Conservation (phyloP, 2,329 filamentous ascomycete genomes). For the Alternaria brassicae region DNA sequence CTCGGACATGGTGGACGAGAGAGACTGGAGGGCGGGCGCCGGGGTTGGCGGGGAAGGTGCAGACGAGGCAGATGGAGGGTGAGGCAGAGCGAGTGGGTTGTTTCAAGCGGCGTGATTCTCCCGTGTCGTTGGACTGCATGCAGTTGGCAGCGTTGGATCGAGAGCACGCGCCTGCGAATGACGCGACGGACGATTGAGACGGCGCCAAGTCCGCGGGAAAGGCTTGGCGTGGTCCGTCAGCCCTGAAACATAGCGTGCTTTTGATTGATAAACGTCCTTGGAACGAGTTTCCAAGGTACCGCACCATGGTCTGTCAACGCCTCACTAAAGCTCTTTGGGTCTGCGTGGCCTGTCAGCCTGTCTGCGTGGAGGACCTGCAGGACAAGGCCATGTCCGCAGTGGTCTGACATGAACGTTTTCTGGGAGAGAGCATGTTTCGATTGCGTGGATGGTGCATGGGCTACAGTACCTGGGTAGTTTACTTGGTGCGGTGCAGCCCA, state of each 20-base stretch:
- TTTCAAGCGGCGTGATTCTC: constrained; percentile 34
- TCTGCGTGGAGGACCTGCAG: constrained; percentile 8
- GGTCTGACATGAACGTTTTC: constrained; percentile 12
- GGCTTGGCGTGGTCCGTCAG: constrained; percentile 12
- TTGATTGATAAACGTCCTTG: constrained; percentile 29
- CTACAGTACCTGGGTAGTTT: background rate
- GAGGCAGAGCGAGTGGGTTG: constrained; percentile 33
- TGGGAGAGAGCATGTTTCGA: constrained; percentile 20
- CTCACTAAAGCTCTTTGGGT: constrained; percentile 13
- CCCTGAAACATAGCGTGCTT: constrained; percentile 39
- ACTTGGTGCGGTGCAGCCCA: background rate
- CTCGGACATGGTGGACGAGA: constrained; percentile 22
- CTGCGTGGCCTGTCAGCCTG: constrained; percentile 8
- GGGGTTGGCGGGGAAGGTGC: constrained; percentile 30
- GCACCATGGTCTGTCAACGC: constrained; percentile 16
- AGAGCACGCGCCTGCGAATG: constrained; percentile 19
- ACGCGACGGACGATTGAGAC: constrained; percentile 24
- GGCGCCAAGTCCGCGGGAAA: constrained; percentile 20
- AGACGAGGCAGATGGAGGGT: constrained; percentile 28
- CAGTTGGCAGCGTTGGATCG: background rate
- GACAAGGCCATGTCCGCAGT: constrained; percentile 14
- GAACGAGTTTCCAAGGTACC: constrained; percentile 14
- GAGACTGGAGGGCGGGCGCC: constrained; percentile 4
- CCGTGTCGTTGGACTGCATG: background rate
- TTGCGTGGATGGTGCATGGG: constrained; percentile 9